These are phyloP conservation scores for Eimeria zaria DNA, from an alignment of 169 alveolate genomes.

Conservation along the genomic window DNA sequence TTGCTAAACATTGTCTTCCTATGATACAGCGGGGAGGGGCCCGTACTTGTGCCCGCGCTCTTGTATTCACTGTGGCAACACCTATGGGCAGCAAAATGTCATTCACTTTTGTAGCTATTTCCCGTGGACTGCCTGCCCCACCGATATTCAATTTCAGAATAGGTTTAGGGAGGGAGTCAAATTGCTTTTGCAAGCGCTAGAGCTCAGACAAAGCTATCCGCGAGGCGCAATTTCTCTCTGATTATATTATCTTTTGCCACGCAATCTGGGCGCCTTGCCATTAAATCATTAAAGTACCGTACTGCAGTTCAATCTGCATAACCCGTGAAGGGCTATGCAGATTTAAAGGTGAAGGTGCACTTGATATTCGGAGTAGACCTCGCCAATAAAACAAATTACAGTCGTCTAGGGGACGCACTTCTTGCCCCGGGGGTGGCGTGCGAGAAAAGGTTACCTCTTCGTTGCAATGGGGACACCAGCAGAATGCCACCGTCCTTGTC, in stretches of 20 bases:
- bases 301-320: too few relatives aligned
- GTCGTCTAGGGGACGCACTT: background rate
- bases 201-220: too few relatives aligned
- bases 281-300: too few relatives aligned
- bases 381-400: background rate
- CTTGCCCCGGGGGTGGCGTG: background rate
- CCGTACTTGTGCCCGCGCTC: too few relatives aligned
- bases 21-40: too few relatives aligned
- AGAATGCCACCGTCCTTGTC: background rate
- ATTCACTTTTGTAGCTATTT: background rate
- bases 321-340: background rate
- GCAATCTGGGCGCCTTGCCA: too few relatives aligned
- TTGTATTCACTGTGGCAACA: background rate
- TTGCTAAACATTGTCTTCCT: background rate
- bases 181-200: background rate
- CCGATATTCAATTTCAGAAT: background rate
- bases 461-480: background rate
- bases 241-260: too few relatives aligned
- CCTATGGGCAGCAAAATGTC: background rate
- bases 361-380: background rate
- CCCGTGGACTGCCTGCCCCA: background rate
- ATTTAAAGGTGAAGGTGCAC: background rate
- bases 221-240: too few relatives aligned
- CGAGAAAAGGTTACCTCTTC: background rate
- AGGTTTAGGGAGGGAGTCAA: background rate